Percentiles rank a stretch among this genome's conserved stretches.
These are phyloP conservation scores for Lizanozyma gosingica DNA, from an alignment of 1,139 yeast genomes.

Conservation along the genomic window DNA sequence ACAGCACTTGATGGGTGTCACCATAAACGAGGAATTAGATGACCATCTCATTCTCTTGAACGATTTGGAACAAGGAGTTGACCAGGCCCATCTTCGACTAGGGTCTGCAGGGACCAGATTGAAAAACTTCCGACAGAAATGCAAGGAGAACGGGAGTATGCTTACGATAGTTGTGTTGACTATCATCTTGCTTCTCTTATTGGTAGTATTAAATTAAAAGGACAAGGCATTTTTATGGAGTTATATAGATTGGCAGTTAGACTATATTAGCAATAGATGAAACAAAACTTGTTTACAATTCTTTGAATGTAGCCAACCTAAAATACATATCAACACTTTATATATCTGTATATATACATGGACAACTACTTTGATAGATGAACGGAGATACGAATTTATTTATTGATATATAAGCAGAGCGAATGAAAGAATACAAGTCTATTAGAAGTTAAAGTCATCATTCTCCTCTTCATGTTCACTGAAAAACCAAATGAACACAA, in stretches of 20 bases:
- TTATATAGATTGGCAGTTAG: too few species aligned
- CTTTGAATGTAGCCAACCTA: too few species aligned
- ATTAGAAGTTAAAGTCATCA: conserved; percentile 43
- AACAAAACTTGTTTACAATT: too few species aligned
- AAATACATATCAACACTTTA: background rate
- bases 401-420: too few species aligned
- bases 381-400: too few species aligned
- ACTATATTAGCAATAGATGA: too few species aligned
- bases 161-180: conserved; percentile 59
- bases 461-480: conserved; percentile 44
- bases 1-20: conserved; percentile 58
- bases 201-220: conserved; percentile 50
- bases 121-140: conserved; percentile 43
- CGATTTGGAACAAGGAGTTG: conserved; percentile 65
- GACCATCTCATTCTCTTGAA: conserved; percentile 61
- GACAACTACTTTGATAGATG: too few species aligned
- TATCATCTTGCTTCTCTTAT: conserved; percentile 46
- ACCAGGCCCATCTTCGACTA: conserved; percentile 42
- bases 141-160: conserved; percentile 65
- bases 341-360: conserved; percentile 5
- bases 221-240: too few species aligned
- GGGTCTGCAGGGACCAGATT: conserved; percentile 48
- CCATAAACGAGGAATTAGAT: conserved; percentile 58
- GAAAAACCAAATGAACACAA: conserved; percentile 64
- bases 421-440: background rate